phyloP scores from a whole-genome alignment of 108 stramenopile species.

The Aurantiochytrium sp. region DNA sequence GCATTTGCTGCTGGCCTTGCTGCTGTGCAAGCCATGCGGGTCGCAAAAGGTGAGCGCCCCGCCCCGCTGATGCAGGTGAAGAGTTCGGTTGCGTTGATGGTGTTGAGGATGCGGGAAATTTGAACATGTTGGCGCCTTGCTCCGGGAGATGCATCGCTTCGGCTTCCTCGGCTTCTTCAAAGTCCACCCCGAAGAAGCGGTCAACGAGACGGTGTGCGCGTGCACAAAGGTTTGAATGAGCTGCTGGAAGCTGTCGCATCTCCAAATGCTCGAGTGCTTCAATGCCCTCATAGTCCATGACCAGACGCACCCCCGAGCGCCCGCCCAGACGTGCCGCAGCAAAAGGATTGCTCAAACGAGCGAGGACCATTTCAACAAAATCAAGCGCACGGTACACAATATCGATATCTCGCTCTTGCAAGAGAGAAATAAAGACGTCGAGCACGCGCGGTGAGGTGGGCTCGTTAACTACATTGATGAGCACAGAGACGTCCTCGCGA shows the following conservation, averaged over 20 bases:
- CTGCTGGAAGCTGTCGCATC: constrained; percentile 7
- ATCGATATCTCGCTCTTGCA: not conserved
- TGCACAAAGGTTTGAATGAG: not conserved
- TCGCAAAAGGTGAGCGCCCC: not conserved
- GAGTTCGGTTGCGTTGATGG: not conserved
- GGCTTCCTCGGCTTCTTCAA: not conserved
- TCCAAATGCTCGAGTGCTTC: constrained; percentile 32
- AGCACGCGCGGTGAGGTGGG: not conserved
- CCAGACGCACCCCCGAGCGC: constrained; percentile 23
- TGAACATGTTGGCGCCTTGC: not conserved
- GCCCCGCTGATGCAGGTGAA: not conserved
- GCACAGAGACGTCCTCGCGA: not conserved
- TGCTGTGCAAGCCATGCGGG: not conserved
- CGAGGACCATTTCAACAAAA: not conserved
- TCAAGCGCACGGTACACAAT: not conserved
- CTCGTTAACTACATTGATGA: not conserved
- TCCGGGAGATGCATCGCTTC: not conserved
- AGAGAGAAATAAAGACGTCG: not conserved
- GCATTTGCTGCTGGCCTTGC: not conserved
- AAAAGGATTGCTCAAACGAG: constrained; percentile 25
- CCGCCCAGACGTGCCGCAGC: constrained; percentile 22
- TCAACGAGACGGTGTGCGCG: constrained; percentile 28
- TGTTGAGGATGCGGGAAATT: not conserved
- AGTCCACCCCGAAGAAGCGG: constrained; percentile 30
- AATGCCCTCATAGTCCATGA: constrained; percentile 19